Percentiles rank a stretch among this genome's conserved stretches.
phyloP scores from a whole-genome alignment of 164 flowering plant species.

The Buxus sempervirens region DNA sequence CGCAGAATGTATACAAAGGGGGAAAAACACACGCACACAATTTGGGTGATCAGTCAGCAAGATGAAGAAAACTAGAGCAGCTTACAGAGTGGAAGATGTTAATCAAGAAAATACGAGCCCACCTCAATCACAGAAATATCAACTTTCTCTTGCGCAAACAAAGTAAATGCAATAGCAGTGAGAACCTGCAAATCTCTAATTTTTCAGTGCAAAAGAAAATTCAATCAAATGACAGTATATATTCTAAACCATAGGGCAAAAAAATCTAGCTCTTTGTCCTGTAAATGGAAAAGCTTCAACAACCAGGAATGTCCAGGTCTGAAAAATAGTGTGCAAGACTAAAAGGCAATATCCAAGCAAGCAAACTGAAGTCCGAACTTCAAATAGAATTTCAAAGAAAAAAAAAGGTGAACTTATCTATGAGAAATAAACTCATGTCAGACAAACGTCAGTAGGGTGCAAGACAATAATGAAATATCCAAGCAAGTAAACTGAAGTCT shows the following conservation, averaged over 20 bases:
- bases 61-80: not conserved
- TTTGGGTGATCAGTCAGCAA: not conserved
- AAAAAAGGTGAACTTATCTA: not conserved
- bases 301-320: not conserved
- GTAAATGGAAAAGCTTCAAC: not conserved
- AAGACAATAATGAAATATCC: not conserved
- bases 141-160: conserved; percentile 75
- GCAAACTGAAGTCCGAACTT: not conserved
- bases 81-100: not conserved
- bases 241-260: not conserved
- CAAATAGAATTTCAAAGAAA: not conserved
- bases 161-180: conserved; percentile 77
- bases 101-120: conserved; percentile 3
- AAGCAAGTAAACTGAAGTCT: not conserved
- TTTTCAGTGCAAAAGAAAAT: not conserved
- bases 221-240: not conserved
- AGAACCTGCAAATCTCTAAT: conserved; percentile 54
- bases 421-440: not conserved
- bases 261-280: not conserved
- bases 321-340: not conserved
- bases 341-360: not conserved
- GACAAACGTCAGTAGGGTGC: not conserved
- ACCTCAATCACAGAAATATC: conserved; percentile 96
- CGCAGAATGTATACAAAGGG: not conserved
- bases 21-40: not conserved